phyloP scores from a whole-genome alignment of 805 yeast genomes.

The Candida multigemmis region DNA sequence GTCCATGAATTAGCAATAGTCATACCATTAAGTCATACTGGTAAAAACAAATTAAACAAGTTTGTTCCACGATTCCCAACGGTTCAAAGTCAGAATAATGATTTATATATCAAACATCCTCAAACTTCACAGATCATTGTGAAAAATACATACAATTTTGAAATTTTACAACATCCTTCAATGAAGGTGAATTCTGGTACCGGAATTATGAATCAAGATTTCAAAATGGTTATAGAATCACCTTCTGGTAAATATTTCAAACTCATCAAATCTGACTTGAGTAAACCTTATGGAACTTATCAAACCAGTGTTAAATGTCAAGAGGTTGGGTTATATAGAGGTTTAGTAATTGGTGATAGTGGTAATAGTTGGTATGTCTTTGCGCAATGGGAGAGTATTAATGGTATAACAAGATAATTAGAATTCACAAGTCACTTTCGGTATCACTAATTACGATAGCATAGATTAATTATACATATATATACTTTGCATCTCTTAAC shows the following conservation, averaged over 20 bases:
- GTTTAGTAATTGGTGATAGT: conserved; percentile 68
- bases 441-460: too few species aligned
- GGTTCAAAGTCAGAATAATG: conserved; percentile 58
- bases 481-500: too few species aligned
- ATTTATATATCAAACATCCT: conserved; percentile 77
- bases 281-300: conserved; percentile 46
- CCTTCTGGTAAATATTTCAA: conserved; percentile 77
- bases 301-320: conserved; percentile 49
- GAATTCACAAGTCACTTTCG: too few species aligned
- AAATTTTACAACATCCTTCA: conserved; percentile 54
- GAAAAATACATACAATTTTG: conserved; percentile 57
- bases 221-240: conserved; percentile 63
- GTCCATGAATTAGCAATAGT: conserved; percentile 64
- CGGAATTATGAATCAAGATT: conserved; percentile 29
- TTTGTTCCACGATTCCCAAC: conserved; percentile 71
- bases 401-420: too few species aligned
- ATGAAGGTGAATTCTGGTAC: conserved; percentile 32
- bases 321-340: conserved; percentile 79
- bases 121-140: conserved; percentile 56
- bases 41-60: conserved; percentile 50
- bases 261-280: conserved; percentile 40
- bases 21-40: conserved; percentile 67
- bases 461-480: too few species aligned
- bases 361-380: conserved; percentile 80
- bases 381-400: conserved; percentile 78